These are phyloP conservation scores for Trichoderma citrinoviride DNA, from an alignment of 2,329 filamentous ascomycete species.

Conservation along the genomic window DNA sequence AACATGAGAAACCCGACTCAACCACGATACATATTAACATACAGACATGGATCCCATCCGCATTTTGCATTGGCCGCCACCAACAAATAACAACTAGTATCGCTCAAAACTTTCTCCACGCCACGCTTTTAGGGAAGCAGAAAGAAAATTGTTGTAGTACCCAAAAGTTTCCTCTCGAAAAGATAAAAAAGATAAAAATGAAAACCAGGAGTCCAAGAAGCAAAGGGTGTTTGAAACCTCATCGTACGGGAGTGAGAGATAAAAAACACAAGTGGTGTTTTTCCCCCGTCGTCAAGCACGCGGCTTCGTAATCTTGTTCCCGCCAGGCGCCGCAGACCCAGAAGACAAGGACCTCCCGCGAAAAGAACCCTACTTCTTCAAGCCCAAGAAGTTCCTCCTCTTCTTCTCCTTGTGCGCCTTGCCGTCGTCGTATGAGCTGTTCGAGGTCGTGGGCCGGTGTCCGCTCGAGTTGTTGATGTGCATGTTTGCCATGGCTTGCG, in stretches of 20 bases:
- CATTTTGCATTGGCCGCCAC: background rate
- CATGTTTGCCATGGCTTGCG: conserved; percentile 56
- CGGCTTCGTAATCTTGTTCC: conserved; percentile 7
- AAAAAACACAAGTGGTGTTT: background rate
- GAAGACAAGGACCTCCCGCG: conserved; percentile 25
- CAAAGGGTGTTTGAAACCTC: background rate
- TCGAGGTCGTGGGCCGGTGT: conserved; percentile 16
- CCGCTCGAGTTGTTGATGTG: conserved; percentile 38
- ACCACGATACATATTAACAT: background rate
- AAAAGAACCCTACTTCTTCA: conserved; percentile 53
- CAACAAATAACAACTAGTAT: conserved; percentile 12
- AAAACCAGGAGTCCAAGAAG: background rate
- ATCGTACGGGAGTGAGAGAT: background rate
- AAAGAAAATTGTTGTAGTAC: conserved; percentile 2
- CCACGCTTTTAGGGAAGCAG: conserved; percentile 17
- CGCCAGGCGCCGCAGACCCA: background rate
- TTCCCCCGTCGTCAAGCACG: background rate
- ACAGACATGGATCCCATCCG: background rate
- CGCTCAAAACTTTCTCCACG: conserved; percentile 14
- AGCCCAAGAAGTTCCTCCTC: conserved; percentile 56
- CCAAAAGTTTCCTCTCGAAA: conserved; percentile 9
- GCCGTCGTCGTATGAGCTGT: conserved; percentile 32
- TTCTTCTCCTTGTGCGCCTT: conserved; percentile 60
- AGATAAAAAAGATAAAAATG: background rate
- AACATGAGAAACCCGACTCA: conserved; percentile 5